These are phyloP conservation scores for Magnusiomyces tetraspermus DNA, from an alignment of 1,139 yeast genomes.

Conservation along the genomic window DNA sequence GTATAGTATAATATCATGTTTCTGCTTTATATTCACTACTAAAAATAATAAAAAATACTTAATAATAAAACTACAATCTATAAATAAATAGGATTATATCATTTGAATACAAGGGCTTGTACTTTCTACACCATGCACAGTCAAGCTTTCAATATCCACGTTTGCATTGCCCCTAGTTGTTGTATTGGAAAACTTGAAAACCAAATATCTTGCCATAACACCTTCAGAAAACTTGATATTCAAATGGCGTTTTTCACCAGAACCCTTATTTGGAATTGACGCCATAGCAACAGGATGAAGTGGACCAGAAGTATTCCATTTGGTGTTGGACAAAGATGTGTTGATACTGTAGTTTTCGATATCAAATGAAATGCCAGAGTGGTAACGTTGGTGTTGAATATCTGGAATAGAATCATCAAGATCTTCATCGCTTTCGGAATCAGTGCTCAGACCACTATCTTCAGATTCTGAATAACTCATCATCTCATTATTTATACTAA, in stretches of 20 bases:
- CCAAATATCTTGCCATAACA: constrained; percentile 12
- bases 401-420: constrained; percentile 2
- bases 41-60: too few species aligned
- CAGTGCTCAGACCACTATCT: not conserved
- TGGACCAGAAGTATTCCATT: constrained; percentile 6
- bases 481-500: too few species aligned
- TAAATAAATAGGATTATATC: too few species aligned
- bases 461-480: not conserved
- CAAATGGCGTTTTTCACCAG: constrained; percentile 12
- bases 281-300: constrained; percentile 15
- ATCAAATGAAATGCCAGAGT: not conserved
- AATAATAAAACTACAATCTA: too few species aligned
- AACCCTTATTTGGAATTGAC: constrained; percentile 8
- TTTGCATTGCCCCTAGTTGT: constrained; percentile 9
- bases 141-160: constrained; percentile 17
- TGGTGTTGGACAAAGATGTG: not conserved
- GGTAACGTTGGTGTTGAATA: not conserved
- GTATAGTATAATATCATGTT: too few species aligned
- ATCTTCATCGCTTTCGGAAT: not conserved
- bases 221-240: constrained; percentile 13
- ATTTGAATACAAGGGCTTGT: not conserved
- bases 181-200: constrained; percentile 12
- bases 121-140: constrained; percentile 8
- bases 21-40: too few species aligned
- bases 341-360: not conserved